Evolutionary conservation across 2,329 filamentous ascomycete genomes (phyloP).

Genomic region (Ophiostoma triangulosporum): DNA sequence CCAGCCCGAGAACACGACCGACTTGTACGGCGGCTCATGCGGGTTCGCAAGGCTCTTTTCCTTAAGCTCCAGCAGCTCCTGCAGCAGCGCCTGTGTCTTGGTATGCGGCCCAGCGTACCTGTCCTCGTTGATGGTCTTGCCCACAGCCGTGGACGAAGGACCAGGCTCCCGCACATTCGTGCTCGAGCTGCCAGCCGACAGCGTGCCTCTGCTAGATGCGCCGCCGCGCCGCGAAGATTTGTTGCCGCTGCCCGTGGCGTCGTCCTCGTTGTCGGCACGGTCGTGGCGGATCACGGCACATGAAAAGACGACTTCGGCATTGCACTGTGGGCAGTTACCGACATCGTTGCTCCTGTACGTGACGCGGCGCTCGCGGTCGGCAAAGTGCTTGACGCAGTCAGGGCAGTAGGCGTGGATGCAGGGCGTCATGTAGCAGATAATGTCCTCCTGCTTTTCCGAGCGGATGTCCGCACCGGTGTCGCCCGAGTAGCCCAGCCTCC

Average conservation of each 20-base stretch:
- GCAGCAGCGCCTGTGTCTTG: slow-evolving; percentile 72
- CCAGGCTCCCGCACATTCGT: background rate
- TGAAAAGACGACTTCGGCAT: slow-evolving; percentile 44
- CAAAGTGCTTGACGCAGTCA: slow-evolving; percentile 51
- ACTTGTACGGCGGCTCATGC: slow-evolving; percentile 67
- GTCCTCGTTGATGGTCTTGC: slow-evolving; percentile 43
- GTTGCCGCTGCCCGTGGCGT: slow-evolving; percentile 31
- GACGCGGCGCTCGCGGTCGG: slow-evolving; percentile 32
- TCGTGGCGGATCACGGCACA: slow-evolving; percentile 57
- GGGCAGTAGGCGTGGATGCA: slow-evolving; percentile 81
- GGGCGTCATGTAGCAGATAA: slow-evolving; percentile 67
- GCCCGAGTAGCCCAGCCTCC: slow-evolving; percentile 44
- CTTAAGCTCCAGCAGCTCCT: slow-evolving; percentile 55
- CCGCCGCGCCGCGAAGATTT: background rate
- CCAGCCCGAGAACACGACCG: slow-evolving; percentile 93
- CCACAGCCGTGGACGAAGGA: background rate
- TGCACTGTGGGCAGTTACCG: slow-evolving; percentile 56
- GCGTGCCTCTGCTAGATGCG: background rate
- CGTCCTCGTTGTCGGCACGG: slow-evolving; percentile 43
- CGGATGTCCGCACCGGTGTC: slow-evolving; percentile 29
- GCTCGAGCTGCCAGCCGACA: background rate
- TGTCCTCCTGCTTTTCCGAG: slow-evolving; percentile 45
- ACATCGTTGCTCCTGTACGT: slow-evolving; percentile 28
- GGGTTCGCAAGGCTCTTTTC: slow-evolving; percentile 47
- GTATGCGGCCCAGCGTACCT: slow-evolving; percentile 77